Evolutionary conservation across 306 rosid genomes (phyloP), one percentile per base, ranked within the genome.

Genomic region (Dalbergia oliveri): DNA sequence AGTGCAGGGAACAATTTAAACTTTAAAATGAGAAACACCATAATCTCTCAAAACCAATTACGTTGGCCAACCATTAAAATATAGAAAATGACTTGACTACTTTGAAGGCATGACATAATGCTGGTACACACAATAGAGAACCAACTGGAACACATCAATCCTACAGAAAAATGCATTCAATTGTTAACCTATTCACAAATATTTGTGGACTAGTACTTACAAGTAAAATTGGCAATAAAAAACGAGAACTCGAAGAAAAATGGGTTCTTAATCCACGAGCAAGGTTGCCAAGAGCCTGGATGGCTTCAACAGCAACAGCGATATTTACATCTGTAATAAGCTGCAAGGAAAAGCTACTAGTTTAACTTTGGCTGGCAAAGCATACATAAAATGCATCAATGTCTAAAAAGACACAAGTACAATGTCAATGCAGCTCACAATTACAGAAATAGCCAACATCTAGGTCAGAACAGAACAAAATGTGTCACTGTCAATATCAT

Each of bases 291-390:
- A 96, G 77, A 79, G 99, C 99, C 92, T 93, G 99, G 80, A 96
- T 75, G 59, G 99, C 97, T 87, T 96, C 99, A 87, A 96, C 98
- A 66, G 99, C 98, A 82, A 96, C 99, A 69, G 99, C 99, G 51
- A 96, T 96, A 87, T 96, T 96, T 82, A 96, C 99, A 80, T 96
- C 99, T 26, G 99, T 91, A 82, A 96, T 87, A 44, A 96, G 97
- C 99, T 96, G 97, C 91, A 80, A 21, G 68, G 39, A 81, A 75
- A 85, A 79, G 70, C 41, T 18, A 72, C 35, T 47, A 60, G 74
- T 80, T 47, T 35, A 78, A 77, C 59, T 35, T 67, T 21, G 50
- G 69, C 6, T 9, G 44, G 37, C 15, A 44, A 73, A 59, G 61
- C 53, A 62, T 15, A 10, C 5, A 23, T 44, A 41, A 60, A 70